These are phyloP conservation scores for Apiospora phragmitis DNA, from an alignment of 2,329 filamentous ascomycete species.

Conservation along the genomic window DNA sequence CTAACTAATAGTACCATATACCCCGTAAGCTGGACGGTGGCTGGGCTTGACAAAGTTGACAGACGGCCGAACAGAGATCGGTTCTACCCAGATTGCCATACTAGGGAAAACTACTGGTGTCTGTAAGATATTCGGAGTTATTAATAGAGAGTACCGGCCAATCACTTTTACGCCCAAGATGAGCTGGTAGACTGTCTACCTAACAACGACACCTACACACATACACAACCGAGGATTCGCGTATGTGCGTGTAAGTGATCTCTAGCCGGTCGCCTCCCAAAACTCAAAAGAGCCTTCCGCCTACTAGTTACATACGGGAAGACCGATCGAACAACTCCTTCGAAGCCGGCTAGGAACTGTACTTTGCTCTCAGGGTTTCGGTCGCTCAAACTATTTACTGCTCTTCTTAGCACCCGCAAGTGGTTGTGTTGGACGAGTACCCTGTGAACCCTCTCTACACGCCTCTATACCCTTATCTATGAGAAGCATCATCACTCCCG, in stretches of 20 bases:
- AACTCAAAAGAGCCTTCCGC: not conserved
- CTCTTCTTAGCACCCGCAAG: not conserved
- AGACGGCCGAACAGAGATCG: not conserved
- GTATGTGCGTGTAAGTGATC: not conserved
- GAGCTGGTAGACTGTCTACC: not conserved
- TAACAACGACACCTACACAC: not conserved
- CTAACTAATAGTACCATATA: not conserved
- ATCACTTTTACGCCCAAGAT: not conserved
- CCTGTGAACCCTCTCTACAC: not conserved
- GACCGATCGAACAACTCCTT: not conserved
- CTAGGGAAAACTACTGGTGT: not conserved
- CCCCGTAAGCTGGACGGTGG: not conserved
- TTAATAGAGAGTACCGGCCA: not conserved
- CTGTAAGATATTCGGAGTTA: not conserved
- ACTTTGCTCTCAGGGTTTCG: not conserved
- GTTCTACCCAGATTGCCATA: not conserved
- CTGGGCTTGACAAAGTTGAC: not conserved
- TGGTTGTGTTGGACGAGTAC: not conserved
- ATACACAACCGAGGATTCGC: not conserved
- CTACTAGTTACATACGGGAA: not conserved
- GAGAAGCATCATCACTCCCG: no score
- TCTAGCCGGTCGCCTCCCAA: not conserved
- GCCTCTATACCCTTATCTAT: not conserved
- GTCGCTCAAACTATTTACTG: no score
- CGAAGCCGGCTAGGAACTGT: not conserved